Conservation (phyloP, 305 asterid species). For the Fraxinus xanthoxyloides region DNA sequence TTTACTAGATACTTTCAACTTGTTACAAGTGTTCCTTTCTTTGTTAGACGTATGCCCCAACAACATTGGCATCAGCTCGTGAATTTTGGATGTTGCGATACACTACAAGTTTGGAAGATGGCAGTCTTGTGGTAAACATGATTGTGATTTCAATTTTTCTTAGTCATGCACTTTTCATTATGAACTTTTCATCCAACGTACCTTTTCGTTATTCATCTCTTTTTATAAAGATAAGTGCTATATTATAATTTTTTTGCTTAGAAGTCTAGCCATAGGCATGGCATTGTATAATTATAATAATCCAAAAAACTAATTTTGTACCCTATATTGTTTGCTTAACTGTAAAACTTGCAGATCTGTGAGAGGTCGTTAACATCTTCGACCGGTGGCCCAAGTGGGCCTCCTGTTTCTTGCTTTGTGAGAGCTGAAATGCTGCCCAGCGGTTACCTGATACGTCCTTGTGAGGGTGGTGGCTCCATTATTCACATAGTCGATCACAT, state of each 20-base stretch:
- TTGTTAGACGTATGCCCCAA: slow-evolving; percentile 54
- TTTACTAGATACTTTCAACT: not conserved
- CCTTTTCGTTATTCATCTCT: not conserved
- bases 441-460: slow-evolving; percentile 86
- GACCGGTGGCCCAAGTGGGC: slow-evolving; percentile 85
- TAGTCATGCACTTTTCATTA: not conserved
- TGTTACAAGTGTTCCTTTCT: not conserved
- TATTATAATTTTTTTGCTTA: not conserved
- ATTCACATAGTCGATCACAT: slow-evolving; percentile 93
- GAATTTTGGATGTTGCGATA: slow-evolving; percentile 50
- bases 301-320: not conserved
- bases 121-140: slow-evolving; percentile 47
- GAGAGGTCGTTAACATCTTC: slow-evolving; percentile 84
- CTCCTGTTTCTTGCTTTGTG: slow-evolving; percentile 69
- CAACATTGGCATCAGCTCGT: slow-evolving; percentile 54
- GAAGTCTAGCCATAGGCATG: not conserved
- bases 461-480: slow-evolving; percentile 97
- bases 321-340: not conserved
- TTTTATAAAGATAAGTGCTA: not conserved
- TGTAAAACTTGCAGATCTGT: slow-evolving; percentile 55
- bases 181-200: not conserved
- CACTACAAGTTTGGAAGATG: slow-evolving; percentile 47
- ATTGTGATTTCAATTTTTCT: not conserved
- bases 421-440: slow-evolving; percentile 95
- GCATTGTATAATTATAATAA: not conserved